phyloP scores from a whole-genome alignment of 257 asterid species.

The Salvia splendens region DNA sequence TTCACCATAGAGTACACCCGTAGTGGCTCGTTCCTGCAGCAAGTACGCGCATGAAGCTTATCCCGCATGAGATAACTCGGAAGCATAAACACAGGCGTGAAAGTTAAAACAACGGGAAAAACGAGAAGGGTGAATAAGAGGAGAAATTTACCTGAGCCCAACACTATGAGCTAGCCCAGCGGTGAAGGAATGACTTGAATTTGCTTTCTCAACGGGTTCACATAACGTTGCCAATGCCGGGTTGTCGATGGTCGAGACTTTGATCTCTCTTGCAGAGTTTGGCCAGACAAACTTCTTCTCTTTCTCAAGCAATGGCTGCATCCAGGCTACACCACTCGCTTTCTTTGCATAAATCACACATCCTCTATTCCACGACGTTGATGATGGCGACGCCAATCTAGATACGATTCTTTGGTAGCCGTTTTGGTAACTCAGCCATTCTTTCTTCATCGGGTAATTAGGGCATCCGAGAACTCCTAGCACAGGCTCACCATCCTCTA shows the following conservation, averaged over 20 bases:
- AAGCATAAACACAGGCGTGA: background rate
- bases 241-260: constrained; percentile 66
- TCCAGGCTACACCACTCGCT: constrained; percentile 72
- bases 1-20: constrained; percentile 80
- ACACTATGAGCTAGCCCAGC: constrained; percentile 85
- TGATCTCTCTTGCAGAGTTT: constrained; percentile 56
- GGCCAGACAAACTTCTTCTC: constrained; percentile 68
- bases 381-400: constrained; percentile 35
- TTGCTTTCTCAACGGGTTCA: constrained; percentile 86
- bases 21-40: constrained; percentile 72
- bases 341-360: constrained; percentile 66
- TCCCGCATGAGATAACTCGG: background rate
- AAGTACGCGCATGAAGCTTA: background rate
- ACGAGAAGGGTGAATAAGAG: background rate
- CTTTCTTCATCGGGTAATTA: constrained; percentile 74
- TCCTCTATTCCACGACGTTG: constrained; percentile 53
- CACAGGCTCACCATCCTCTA: constrained; percentile 73
- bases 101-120: background rate
- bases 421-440: constrained; percentile 58
- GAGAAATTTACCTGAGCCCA: constrained; percentile 57
- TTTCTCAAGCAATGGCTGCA: constrained; percentile 64
- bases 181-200: constrained; percentile 83
- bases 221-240: constrained; percentile 84
- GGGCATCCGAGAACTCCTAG: constrained; percentile 96
- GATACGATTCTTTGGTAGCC: constrained; percentile 60